phyloP scores from a whole-genome alignment of 2,329 filamentous ascomycete species.

The Fusarium sp. region DNA sequence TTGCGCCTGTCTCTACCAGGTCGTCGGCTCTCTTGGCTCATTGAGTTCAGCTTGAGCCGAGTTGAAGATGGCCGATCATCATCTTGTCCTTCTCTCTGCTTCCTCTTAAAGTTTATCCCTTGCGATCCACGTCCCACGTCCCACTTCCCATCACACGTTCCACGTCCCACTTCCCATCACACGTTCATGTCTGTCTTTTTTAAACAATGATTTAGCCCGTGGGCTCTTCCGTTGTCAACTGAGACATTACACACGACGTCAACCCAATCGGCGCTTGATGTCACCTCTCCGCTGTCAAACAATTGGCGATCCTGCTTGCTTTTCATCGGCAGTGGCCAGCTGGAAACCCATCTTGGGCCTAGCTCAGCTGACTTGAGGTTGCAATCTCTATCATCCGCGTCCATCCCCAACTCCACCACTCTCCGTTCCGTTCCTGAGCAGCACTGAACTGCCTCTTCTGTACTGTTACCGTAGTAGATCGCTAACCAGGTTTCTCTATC shows the following conservation, averaged over 20 bases:
- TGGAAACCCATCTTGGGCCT: slow-evolving; percentile 32
- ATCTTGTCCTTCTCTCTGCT: slow-evolving; percentile 13
- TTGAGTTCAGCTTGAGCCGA: slow-evolving; percentile 21
- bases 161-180: slow-evolving; percentile 51
- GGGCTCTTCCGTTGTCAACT: slow-evolving; percentile 28
- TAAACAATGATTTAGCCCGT: slow-evolving; percentile 31
- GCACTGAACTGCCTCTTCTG: neutral
- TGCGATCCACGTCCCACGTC: slow-evolving; percentile 61
- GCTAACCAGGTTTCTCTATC: slow-evolving; percentile 49
- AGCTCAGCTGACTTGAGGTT: slow-evolving; percentile 21
- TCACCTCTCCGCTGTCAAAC: slow-evolving; percentile 28
- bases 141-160: slow-evolving; percentile 27
- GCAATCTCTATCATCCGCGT: slow-evolving; percentile 7
- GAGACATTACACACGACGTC: slow-evolving; percentile 38
- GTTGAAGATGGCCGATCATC: slow-evolving; percentile 26
- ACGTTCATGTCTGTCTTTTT: slow-evolving; percentile 1
- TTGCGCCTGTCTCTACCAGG: slow-evolving; percentile 22
- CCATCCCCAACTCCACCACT: slow-evolving; percentile 22
- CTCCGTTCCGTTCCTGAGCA: slow-evolving; percentile 6
- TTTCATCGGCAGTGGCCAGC: slow-evolving; percentile 37
- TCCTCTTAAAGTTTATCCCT: slow-evolving; percentile 43
- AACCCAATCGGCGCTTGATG: slow-evolving; percentile 27
- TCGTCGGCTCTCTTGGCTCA: slow-evolving; percentile 17
- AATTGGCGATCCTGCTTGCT: slow-evolving; percentile 33
- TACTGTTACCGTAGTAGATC: slow-evolving; percentile 15